A percentile compares a stretch with the other conserved stretches of the same genome.
These are phyloP conservation scores for Xylaria grammica DNA, from an alignment of 495 filamentous ascomycete genomes.

Conservation along the genomic window DNA sequence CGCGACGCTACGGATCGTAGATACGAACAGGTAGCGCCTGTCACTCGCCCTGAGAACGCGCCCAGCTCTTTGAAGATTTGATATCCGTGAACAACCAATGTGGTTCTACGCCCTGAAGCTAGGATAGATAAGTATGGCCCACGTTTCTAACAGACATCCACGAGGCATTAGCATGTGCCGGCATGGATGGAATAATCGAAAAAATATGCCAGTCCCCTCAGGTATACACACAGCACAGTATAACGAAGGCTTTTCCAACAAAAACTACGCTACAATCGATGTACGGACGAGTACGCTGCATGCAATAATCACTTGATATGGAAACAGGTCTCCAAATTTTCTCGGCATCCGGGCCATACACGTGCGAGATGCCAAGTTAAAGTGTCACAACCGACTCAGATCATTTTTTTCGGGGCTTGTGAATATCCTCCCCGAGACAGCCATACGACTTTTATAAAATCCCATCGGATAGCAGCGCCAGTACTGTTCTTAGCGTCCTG, in stretches of 20 bases:
- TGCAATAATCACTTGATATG: slow-evolving; percentile 13
- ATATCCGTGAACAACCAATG: neutral
- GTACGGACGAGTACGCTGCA: neutral
- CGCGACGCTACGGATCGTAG: neutral
- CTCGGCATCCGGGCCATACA: slow-evolving; percentile 11
- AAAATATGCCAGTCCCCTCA: neutral
- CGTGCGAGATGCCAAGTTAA: slow-evolving; percentile 4
- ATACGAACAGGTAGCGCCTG: neutral
- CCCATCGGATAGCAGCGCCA: neutral
- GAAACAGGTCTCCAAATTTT: slow-evolving; percentile 8
- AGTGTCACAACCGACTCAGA: neutral
- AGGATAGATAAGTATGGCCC: neutral
- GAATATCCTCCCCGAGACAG: slow-evolving; percentile 11
- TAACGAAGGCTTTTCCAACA: neutral
- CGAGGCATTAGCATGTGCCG: neutral
- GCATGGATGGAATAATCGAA: neutral
- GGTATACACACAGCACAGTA: neutral
- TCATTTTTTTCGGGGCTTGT: slow-evolving; percentile 12
- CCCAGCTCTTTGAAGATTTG: slow-evolving; percentile 19
- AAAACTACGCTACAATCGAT: neutral
- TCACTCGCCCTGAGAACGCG: neutral
- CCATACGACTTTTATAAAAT: slow-evolving; percentile 2
- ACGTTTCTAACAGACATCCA: neutral
- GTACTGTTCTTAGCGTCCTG: neutral
- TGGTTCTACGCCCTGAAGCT: neutral